Evolutionary conservation across 2,329 filamentous ascomycete genomes (phyloP).

Genomic region (Lithohypha guttulata): DNA sequence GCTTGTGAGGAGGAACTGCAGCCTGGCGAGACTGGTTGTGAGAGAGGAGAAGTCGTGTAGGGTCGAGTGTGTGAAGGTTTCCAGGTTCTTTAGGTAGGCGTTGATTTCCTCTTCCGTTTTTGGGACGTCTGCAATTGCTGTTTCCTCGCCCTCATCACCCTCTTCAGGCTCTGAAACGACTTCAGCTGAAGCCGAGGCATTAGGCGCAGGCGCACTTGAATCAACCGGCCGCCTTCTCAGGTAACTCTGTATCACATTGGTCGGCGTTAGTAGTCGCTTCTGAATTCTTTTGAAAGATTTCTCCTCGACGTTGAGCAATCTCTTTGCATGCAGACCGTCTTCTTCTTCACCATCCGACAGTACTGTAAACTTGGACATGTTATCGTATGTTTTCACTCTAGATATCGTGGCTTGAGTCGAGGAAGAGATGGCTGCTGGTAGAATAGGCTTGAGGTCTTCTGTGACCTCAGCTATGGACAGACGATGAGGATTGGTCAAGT

Average conservation of each 20-base stretch:
- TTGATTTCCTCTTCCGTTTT: slow-evolving; percentile 9
- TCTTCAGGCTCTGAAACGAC: slow-evolving; percentile 35
- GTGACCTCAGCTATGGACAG: too few relatives aligned
- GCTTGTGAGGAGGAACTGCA: slow-evolving; percentile 75
- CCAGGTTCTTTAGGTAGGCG: slow-evolving; percentile 35
- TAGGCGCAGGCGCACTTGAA: slow-evolving; percentile 39
- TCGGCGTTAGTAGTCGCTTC: slow-evolving; percentile 62
- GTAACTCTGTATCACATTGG: slow-evolving; percentile 45
- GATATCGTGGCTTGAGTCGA: too few relatives aligned
- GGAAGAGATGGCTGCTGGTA: too few relatives aligned
- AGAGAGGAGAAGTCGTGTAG: slow-evolving; percentile 82
- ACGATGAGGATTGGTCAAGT: too few relatives aligned
- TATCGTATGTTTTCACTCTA: too few relatives aligned
- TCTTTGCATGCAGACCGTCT: slow-evolving; percentile 76
- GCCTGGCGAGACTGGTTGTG: slow-evolving; percentile 63
- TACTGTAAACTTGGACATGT: slow-evolving; percentile 1
- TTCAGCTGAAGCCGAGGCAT: slow-evolving; percentile 33
- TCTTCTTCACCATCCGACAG: background rate
- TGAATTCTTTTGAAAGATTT: slow-evolving; percentile 84
- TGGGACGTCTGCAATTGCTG: background rate
- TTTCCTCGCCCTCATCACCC: too few relatives aligned
- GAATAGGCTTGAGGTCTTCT: too few relatives aligned
- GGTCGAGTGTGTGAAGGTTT: slow-evolving; percentile 70
- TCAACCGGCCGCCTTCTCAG: slow-evolving; percentile 39
- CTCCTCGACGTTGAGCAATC: slow-evolving; percentile 82